Base-by-base conservation (phyloP, 1,284 basidiomycete genomes). In the Anthracocystis walkeri region DNA sequence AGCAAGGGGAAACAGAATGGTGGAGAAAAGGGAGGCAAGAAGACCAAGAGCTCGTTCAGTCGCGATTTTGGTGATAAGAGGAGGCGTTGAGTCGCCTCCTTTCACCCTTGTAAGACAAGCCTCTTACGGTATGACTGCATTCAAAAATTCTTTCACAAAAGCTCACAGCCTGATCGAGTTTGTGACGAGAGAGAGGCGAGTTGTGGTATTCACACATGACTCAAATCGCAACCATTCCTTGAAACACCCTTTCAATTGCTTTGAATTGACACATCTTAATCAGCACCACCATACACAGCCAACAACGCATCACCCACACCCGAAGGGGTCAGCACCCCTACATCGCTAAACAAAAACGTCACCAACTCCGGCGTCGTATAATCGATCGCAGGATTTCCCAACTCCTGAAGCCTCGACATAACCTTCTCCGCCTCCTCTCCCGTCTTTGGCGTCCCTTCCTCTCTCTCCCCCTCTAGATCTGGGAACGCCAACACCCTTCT, bases 251-350 rank as follows among this genome's bases (percentile, higher is more conserved):
- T 20, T 27, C 7, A 29, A 8, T 3, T 20, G n/a, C n/a, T n/a
- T 20, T 16, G 10, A 20, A 21, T 46, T 44, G 7, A 18, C n/a
- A 42, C 6, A 23, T 23, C 12, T 35, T 61, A 80, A 58, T 80
- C 79, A 0, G 77, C 65, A 44, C 82, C 83, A 35, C 83, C 83
- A 58, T 94, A 95, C 90, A 95, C 94, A 72, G 92, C 92, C 71
- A 95, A 92, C 63, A 95, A 88, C 84, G 94, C 94, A 85, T 93
- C 93, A 83, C 92, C 93, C 55, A 95, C 93, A 62, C 93, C 93
- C 85, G 92, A 92, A 44, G 94, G 94, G 20, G 94, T 95, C 72
- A 97, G 87, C 73, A 93, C 93, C 38, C 94, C 94, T 27, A 95
- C 92, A 77, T 97, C 94, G 64, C 92, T 93, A 82, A 97, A 93